Base-by-base conservation (phyloP, 179 eudicot genomes). In the Silene noctiflora region DNA sequence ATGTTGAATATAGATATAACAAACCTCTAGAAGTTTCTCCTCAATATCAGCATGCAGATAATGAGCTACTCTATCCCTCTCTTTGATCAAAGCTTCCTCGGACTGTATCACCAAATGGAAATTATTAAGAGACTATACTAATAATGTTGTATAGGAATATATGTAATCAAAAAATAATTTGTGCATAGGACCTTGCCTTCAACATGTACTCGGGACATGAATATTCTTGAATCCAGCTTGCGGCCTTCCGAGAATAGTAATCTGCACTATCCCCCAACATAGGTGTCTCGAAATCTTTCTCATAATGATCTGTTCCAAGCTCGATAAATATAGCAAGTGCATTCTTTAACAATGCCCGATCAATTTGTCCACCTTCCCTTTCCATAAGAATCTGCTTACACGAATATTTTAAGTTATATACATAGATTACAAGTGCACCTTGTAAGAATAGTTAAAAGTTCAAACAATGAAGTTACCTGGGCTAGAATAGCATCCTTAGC, bases 141-240 rank as follows among this genome's bases (percentile, higher is more conserved):
- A 19, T n/a, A n/a, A n/a, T n/a, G n/a, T n/a, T n/a, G n/a, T n/a
- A n/a, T n/a, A n/a, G n/a, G n/a, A n/a, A n/a, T n/a, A n/a, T n/a
- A n/a, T n/a, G n/a, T n/a, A n/a, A n/a, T n/a, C n/a, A n/a, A n/a
- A n/a, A n/a, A n/a, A n/a, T n/a, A n/a, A n/a, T n/a, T n/a, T n/a
- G n/a, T n/a, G n/a, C n/a, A n/a, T n/a, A n/a, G n/a, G n/a, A n/a
- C n/a, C n/a, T 78, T 85, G 82, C 97, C 82, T 94, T 92, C 74
- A 92, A 75, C 97, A 92, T 89, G 79, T 94, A 94, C 78, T 88
- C 98, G 24, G 98, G 94, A 81, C 97, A 94, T 39, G 97, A 92
- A 83, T 94, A 90, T 79, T 94, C 92, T 69, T 86, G 78, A 58
- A 90, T 90, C 98, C 94, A 94, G 77, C 81, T 87, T 62, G 97